Conservation (phyloP, 768 basidiomycete genomes). For the Podaxis sp. region DNA sequence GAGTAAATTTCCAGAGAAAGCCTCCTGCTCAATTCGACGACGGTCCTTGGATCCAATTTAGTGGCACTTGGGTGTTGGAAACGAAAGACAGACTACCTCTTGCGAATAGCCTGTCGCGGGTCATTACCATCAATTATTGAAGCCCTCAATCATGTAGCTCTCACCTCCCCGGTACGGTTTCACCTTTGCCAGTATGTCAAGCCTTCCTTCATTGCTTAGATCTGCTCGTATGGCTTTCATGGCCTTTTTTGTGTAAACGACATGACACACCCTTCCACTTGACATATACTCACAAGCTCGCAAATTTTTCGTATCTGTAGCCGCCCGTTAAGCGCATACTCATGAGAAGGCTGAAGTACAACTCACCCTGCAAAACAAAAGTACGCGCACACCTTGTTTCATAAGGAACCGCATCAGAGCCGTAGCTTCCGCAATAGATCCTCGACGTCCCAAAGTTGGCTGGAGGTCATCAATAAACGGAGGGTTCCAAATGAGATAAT, state of each 20-base stretch:
- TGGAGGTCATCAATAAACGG: conserved; percentile 54
- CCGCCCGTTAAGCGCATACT: not conserved
- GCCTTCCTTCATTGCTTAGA: conserved; percentile 69
- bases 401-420: conserved; percentile 76
- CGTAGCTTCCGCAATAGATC: conserved; percentile 67
- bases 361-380: conserved; percentile 83
- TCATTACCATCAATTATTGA: not conserved
- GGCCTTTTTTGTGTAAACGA: conserved; percentile 38
- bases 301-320: conserved; percentile 74
- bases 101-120: conserved; percentile 61
- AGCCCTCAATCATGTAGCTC: not conserved
- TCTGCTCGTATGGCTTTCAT: conserved; percentile 77
- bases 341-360: not conserved
- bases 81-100: conserved; percentile 39
- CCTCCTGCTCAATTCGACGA: conserved; percentile 79
- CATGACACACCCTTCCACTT: not conserved
- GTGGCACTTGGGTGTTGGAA: not conserved
- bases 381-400: conserved; percentile 76
- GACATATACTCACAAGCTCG: conserved; percentile 56
- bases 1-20: conserved; percentile 79
- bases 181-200: conserved; percentile 72
- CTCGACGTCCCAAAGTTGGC: conserved; percentile 51
- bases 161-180: conserved; percentile 83
- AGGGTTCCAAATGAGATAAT: conserved; percentile 78
- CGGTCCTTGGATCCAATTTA: conserved; percentile 54